Evolutionary conservation across 345 rosid species (phyloP).

Genomic region (Ceriops zippeliana): DNA sequence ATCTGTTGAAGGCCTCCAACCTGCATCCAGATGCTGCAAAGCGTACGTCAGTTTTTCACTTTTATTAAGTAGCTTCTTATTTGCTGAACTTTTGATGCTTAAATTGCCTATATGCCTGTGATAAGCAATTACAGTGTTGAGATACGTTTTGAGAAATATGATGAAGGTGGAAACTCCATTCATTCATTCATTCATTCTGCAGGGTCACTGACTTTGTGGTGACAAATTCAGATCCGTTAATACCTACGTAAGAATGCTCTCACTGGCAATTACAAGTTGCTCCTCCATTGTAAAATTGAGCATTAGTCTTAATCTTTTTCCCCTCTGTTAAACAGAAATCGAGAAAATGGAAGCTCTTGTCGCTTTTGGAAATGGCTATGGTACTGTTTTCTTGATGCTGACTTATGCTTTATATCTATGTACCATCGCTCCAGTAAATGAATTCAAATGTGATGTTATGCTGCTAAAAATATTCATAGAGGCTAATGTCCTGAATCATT

Average conservation of each 20-base stretch:
- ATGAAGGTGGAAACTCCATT: background rate
- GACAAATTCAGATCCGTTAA: constrained; percentile 64
- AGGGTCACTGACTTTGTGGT: constrained; percentile 54
- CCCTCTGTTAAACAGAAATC: constrained; percentile 37
- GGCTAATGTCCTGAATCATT: too few species aligned
- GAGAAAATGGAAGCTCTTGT: constrained; percentile 47
- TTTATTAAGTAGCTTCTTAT: constrained; percentile 1
- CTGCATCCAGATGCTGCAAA: constrained; percentile 80
- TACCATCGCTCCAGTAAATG: too few species aligned
- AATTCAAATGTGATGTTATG: too few species aligned
- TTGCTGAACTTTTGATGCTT: background rate
- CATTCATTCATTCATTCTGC: constrained; percentile 12
- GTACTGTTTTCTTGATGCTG: constrained; percentile 33
- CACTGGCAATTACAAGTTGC: background rate
- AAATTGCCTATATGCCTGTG: background rate
- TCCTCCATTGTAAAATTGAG: background rate
- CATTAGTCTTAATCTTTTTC: background rate
- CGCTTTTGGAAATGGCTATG: constrained; percentile 82
- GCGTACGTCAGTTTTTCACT: constrained; percentile 48
- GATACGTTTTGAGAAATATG: background rate
- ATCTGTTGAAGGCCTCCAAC: constrained; percentile 50
- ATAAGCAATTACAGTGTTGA: background rate
- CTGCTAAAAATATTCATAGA: too few species aligned
- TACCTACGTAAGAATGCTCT: constrained; percentile 40
- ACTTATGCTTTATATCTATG: background rate